Evolutionary conservation across 768 basidiomycete species (phyloP).

Genomic region (Tephrocybe rancida): DNA sequence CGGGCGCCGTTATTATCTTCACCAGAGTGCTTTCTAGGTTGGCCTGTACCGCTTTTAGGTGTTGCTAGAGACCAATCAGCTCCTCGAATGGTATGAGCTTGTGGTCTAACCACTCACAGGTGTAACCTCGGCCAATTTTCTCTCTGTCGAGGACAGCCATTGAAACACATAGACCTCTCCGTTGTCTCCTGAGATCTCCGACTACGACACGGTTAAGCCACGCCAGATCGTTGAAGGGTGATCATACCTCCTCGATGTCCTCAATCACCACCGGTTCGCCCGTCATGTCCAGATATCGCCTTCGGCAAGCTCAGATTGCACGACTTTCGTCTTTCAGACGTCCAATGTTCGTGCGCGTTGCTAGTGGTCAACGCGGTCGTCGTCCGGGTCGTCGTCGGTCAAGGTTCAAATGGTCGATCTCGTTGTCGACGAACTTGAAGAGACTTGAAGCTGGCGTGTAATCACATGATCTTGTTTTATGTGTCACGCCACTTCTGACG

Average conservation of each 20-base stretch:
- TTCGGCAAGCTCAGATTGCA: no score
- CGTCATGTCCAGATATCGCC: slow-evolving; percentile 5
- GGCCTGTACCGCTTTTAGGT: slow-evolving; percentile 64
- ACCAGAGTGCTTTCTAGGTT: slow-evolving; percentile 65
- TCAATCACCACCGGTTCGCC: slow-evolving; percentile 20
- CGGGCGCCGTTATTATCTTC: slow-evolving; percentile 65
- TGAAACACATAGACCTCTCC: slow-evolving; percentile 84
- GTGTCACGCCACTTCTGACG: no score
- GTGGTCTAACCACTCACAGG: slow-evolving; percentile 46
- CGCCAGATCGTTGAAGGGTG: background rate
- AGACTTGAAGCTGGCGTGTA: no score
- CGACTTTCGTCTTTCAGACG: no score
- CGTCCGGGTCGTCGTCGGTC: no score
- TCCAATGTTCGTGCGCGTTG: no score
- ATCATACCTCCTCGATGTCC: slow-evolving; percentile 31
- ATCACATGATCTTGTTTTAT: no score
- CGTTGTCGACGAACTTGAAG: no score
- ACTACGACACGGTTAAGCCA: slow-evolving; percentile 39
- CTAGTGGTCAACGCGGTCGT: no score
- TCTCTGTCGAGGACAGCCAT: slow-evolving; percentile 75
- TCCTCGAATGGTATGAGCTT: background rate
- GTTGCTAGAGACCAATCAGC: slow-evolving; percentile 46
- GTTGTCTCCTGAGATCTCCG: slow-evolving; percentile 70
- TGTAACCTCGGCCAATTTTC: slow-evolving; percentile 48
- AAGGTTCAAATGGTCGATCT: no score